Evolutionary conservation across 2,329 filamentous ascomycete species (phyloP), one percentile per base, ranked within the genome.

Genomic region (Alternaria gaisen): DNA sequence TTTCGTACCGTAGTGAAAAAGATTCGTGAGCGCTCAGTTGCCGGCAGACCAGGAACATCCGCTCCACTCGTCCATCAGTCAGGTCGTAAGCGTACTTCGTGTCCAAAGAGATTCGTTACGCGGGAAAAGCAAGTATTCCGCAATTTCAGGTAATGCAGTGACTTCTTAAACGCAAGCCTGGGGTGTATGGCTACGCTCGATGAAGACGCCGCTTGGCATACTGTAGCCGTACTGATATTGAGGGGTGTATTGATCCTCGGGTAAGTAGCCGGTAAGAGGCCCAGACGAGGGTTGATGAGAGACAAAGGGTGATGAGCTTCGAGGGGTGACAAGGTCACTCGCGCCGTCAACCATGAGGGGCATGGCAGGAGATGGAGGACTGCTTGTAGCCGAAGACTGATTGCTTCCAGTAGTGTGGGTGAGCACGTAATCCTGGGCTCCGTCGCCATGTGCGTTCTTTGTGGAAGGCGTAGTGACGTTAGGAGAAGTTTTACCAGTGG

Each of bases 131-230:
- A 55, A 40, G 20, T 36, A 30, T 34, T 22, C 46, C 46, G 26
- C 52, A 32, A 55, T 47, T 60, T 60, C 32, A 63, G 54, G 63
- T 62, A 55, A 60, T 53, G 43, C 36, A 55, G 40, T 51, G 59
- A 26, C 32, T 38, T 42, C 44, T 68, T 70, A 78, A 18, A 78
- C 75, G 56, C 76, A 78, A 47, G 75, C 73, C 60, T 82, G 81
- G n/a, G 81, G 81, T 3, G 81, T 78, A 51, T 83, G 81, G 52
- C 79, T 76, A 26, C 68, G 71, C 60, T 83, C 82, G 48, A 77
- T 75, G 53, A 84, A 80, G 56, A 83, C 80, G 40, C 77, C 78
- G 63, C 77, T 78, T 59, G 81, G 79, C 72, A 75, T 72, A 46
- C 69, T 71, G 60, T 73, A 74, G 73, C 71, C 68, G 68, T 81